Percentiles rank a stretch among this genome's conserved stretches.
phyloP scores from a whole-genome alignment of 257 asterid species.

The Mitragyna speciosa region DNA sequence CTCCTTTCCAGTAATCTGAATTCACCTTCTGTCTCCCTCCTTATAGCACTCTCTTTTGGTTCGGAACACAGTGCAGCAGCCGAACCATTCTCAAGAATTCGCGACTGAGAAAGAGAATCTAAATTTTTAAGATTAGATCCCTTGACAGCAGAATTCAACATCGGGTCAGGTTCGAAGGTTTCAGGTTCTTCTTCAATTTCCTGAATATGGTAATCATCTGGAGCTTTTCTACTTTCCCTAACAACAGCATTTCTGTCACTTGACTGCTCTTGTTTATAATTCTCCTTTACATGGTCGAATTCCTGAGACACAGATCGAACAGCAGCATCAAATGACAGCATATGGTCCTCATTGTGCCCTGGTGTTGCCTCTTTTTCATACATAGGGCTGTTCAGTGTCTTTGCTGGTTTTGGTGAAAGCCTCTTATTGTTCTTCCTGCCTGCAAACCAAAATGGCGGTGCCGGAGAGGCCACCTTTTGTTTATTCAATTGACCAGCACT shows the following conservation, averaged over 20 bases:
- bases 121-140: conserved; percentile 24
- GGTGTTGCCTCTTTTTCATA: conserved; percentile 58
- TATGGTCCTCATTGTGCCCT: conserved; percentile 46
- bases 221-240: conserved; percentile 33
- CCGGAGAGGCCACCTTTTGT: conserved; percentile 61
- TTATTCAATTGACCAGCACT: conserved; percentile 54
- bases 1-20: conserved; percentile 89
- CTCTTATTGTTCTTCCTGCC: conserved; percentile 56
- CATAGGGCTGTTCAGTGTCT: conserved; percentile 59
- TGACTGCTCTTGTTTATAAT: conserved; percentile 57
- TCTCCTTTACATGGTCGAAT: conserved; percentile 61
- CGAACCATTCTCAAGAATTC: conserved; percentile 43
- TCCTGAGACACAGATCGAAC: conserved; percentile 87
- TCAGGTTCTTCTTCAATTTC: conserved; percentile 79
- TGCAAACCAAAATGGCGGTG: conserved; percentile 90
- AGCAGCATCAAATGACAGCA: conserved; percentile 87
- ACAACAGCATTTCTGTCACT: conserved; percentile 27
- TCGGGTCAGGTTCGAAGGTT: conserved; percentile 30
- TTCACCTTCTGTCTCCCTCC: conserved; percentile 97
- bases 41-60: conserved; percentile 84
- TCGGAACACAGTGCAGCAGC: conserved; percentile 49
- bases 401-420: conserved; percentile 68
- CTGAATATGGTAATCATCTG: conserved; percentile 27
- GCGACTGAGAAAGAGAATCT: conserved; percentile 30
- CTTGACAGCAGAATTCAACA: conserved; percentile 21